Conservation (phyloP, 805 yeast species). For the Kodamaea sagamina region DNA sequence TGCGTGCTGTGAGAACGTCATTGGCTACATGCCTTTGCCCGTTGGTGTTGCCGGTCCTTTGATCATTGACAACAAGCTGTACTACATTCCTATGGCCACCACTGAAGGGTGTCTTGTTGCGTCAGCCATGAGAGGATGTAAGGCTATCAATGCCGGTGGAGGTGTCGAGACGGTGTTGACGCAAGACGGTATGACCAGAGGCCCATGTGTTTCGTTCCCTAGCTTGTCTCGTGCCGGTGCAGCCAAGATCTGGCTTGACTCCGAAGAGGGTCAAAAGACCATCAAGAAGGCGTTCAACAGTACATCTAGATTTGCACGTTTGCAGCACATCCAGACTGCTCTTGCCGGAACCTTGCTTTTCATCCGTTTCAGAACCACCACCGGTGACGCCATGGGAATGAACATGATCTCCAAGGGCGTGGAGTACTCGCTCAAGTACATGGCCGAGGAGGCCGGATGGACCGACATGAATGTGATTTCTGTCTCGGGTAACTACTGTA, state of each 20-base stretch:
- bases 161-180: slow-evolving; percentile 92
- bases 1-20: slow-evolving; percentile 98
- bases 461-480: slow-evolving; percentile 91
- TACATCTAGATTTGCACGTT: slow-evolving; percentile 94
- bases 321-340: slow-evolving; percentile 88
- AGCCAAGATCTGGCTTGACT: slow-evolving; percentile 92
- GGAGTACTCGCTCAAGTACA: slow-evolving; percentile 77
- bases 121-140: slow-evolving; percentile 98
- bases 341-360: slow-evolving; percentile 89
- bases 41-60: slow-evolving; percentile 98
- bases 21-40: slow-evolving; percentile 95
- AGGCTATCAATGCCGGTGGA: slow-evolving; percentile 96
- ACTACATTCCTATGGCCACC: slow-evolving; percentile 97
- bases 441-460: slow-evolving; percentile 89
- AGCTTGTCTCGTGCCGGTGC: slow-evolving; percentile 85
- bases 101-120: slow-evolving; percentile 99
- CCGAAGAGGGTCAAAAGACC: slow-evolving; percentile 84
- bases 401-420: slow-evolving; percentile 99
- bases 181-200: slow-evolving; percentile 98
- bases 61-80: slow-evolving; percentile 82
- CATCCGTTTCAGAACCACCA: slow-evolving; percentile 94
- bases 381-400: slow-evolving; percentile 99
- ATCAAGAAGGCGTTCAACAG: slow-evolving; percentile 92
- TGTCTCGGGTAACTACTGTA: slow-evolving; percentile 96
- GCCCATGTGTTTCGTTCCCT: slow-evolving; percentile 94